Conservation (phyloP, 192 early-diverging fungal genomes). For the Coemansia aciculifera region DNA sequence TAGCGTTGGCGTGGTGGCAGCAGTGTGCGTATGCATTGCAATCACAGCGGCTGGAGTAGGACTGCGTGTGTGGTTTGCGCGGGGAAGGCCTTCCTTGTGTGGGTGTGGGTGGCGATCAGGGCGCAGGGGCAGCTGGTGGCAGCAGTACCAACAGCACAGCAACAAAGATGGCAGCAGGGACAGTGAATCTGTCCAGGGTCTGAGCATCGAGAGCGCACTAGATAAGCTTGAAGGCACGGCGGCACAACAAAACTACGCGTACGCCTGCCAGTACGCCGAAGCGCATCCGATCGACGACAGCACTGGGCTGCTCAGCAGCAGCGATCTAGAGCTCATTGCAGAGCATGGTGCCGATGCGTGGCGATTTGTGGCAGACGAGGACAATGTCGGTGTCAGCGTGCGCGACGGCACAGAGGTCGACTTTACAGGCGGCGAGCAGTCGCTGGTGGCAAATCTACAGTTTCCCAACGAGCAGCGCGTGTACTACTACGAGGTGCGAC, state of each 20-base stretch:
- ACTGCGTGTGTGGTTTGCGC: conserved; percentile 16
- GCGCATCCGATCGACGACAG: conserved; percentile 48
- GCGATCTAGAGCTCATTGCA: conserved; percentile 36
- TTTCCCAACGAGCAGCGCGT: conserved; percentile 54
- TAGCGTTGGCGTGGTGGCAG: conserved; percentile 29
- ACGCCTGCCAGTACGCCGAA: conserved; percentile 59
- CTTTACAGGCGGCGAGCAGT: conserved; percentile 37
- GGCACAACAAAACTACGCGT: conserved; percentile 37
- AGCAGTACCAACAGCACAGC: neutral
- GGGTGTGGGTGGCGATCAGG: neutral
- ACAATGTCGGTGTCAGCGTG: conserved; percentile 26
- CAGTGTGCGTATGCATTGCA: conserved; percentile 23
- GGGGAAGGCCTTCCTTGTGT: conserved; percentile 9
- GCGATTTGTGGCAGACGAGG: conserved; percentile 32
- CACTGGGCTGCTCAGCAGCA: conserved; percentile 29
- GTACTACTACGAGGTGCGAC: conserved; percentile 51
- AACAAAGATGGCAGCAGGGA: conserved; percentile 12
- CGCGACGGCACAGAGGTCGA: conserved; percentile 41
- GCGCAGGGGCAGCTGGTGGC: neutral
- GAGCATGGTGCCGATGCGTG: conserved; percentile 50
- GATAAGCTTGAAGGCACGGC: conserved; percentile 29
- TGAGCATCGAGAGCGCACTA: conserved; percentile 36
- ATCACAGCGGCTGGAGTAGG: conserved; percentile 7
- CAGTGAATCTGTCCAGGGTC: conserved; percentile 23
- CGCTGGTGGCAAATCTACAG: conserved; percentile 46